Conservation (phyloP, 2,329 filamentous ascomycete genomes). For the Calonectria leucothoes region DNA sequence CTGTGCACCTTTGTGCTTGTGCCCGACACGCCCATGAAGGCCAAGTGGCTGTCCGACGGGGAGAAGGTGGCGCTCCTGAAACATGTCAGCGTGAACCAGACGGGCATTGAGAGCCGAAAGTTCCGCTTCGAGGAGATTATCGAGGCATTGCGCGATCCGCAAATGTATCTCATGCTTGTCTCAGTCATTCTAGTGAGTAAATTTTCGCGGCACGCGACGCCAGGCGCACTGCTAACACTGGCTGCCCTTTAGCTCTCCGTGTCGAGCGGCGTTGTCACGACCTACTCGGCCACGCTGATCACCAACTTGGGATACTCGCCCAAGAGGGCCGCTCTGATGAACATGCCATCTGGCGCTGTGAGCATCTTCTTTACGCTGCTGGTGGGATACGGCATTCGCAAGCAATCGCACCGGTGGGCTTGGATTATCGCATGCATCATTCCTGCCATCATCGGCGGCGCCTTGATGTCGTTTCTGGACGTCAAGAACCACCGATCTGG, state of each 20-base stretch:
- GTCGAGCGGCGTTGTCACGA: constrained; percentile 65
- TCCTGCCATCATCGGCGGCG: constrained; percentile 61
- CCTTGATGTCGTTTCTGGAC: constrained; percentile 65
- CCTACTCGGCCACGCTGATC: constrained; percentile 66
- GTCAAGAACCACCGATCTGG: constrained; percentile 59
- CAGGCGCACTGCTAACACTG: background rate
- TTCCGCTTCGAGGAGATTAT: constrained; percentile 64
- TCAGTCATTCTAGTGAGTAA: constrained; percentile 58
- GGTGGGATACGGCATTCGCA: constrained; percentile 60
- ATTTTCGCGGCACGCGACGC: background rate
- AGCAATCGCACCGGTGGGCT: constrained; percentile 60
- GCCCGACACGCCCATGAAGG: constrained; percentile 59
- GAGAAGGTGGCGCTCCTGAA: constrained; percentile 63
- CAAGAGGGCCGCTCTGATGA: constrained; percentile 61
- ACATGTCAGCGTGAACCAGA: constrained; percentile 68
- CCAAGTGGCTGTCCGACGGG: constrained; percentile 57
- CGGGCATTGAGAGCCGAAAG: constrained; percentile 64
- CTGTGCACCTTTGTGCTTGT: constrained; percentile 47
- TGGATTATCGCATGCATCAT: constrained; percentile 62
- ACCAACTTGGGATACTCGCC: constrained; percentile 57
- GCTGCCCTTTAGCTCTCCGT: constrained; percentile 56
- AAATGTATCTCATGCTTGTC: constrained; percentile 62
- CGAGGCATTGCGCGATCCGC: constrained; percentile 63
- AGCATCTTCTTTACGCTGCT: constrained; percentile 64
- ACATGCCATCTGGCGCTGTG: constrained; percentile 64